Evolutionary conservation across 208 protist species (phyloP).

Genomic region (Leishmania tarentolae): DNA sequence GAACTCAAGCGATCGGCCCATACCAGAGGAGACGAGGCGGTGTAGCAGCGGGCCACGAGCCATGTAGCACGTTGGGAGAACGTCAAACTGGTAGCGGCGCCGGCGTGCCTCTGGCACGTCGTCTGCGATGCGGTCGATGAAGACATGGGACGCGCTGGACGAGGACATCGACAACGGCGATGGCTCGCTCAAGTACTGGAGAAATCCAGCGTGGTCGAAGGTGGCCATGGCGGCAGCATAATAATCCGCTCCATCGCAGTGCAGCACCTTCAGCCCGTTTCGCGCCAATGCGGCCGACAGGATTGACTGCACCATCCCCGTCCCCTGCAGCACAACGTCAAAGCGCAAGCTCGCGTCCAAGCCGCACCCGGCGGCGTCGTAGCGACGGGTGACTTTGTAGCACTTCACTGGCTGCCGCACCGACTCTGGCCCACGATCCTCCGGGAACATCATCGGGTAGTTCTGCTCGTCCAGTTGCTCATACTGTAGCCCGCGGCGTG

Average conservation of each 20-base stretch:
- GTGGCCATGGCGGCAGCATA: slow-evolving; percentile 81
- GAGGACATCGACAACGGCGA: neutral
- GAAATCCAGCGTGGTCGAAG: slow-evolving; percentile 41
- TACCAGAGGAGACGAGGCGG: slow-evolving; percentile 47
- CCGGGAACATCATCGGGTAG: slow-evolving; percentile 90
- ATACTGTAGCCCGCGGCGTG: slow-evolving; percentile 66
- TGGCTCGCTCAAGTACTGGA: slow-evolving; percentile 29
- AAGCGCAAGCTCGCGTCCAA: slow-evolving; percentile 44
- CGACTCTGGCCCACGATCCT: slow-evolving; percentile 76
- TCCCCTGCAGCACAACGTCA: slow-evolving; percentile 90
- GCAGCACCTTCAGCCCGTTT: slow-evolving; percentile 84
- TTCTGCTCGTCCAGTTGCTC: slow-evolving; percentile 79
- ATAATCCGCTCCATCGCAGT: slow-evolving; percentile 83
- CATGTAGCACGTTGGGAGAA: slow-evolving; percentile 70
- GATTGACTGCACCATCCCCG: slow-evolving; percentile 85
- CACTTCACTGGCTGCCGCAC: slow-evolving; percentile 84
- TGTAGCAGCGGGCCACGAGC: slow-evolving; percentile 53
- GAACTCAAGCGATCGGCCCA: slow-evolving; percentile 71
- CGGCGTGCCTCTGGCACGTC: slow-evolving; percentile 25
- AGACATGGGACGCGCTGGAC: neutral
- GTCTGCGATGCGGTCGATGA: slow-evolving; percentile 38
- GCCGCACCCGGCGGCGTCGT: slow-evolving; percentile 53
- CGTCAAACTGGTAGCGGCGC: slow-evolving; percentile 57
- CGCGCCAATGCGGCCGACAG: slow-evolving; percentile 85
- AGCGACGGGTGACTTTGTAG: slow-evolving; percentile 69